A percentile compares a stretch with the other conserved stretches of the same genome.
phyloP scores from a whole-genome alignment of 1,139 yeast genomes.

The Taiozyma sp. region DNA sequence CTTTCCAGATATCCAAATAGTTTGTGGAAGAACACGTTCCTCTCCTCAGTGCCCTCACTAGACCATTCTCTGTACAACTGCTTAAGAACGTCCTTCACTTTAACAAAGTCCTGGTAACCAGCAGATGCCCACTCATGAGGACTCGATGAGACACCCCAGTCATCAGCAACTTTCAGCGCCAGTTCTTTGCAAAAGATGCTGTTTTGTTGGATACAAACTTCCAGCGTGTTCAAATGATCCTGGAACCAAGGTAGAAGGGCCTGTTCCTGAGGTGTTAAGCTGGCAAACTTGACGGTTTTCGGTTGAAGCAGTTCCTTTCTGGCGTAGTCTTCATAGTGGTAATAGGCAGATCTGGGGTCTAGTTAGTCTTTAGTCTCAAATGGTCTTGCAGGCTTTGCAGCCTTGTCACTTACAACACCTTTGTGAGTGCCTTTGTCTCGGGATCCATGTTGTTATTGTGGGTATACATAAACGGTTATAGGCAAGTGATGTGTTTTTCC shows the following conservation, averaged over 20 bases:
- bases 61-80: slow-evolving; percentile 81
- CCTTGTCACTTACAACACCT: slow-evolving; percentile 2
- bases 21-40: slow-evolving; percentile 40
- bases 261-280: slow-evolving; percentile 37
- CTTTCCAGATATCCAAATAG: slow-evolving; percentile 41
- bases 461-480: too few species aligned
- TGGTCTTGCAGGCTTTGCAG: too few species aligned
- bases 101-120: slow-evolving; percentile 45
- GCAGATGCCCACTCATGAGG: slow-evolving; percentile 42
- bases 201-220: slow-evolving; percentile 44
- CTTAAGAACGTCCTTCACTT: slow-evolving; percentile 54
- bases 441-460: background rate
- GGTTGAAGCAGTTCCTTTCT: slow-evolving; percentile 26
- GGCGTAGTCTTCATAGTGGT: slow-evolving; percentile 12
- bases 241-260: slow-evolving; percentile 47
- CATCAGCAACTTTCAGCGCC: slow-evolving; percentile 41
- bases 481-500: too few species aligned
- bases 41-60: slow-evolving; percentile 48
- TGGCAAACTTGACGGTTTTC: slow-evolving; percentile 28
- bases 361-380: background rate
- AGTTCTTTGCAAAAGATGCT: slow-evolving; percentile 41
- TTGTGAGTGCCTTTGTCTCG: slow-evolving; percentile 3
- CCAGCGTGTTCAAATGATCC: slow-evolving; percentile 38
- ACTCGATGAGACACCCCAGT: slow-evolving; percentile 47
- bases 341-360: slow-evolving; percentile 4